phyloP scores from a whole-genome alignment of 768 basidiomycete species.

The Boletus bicolor region DNA sequence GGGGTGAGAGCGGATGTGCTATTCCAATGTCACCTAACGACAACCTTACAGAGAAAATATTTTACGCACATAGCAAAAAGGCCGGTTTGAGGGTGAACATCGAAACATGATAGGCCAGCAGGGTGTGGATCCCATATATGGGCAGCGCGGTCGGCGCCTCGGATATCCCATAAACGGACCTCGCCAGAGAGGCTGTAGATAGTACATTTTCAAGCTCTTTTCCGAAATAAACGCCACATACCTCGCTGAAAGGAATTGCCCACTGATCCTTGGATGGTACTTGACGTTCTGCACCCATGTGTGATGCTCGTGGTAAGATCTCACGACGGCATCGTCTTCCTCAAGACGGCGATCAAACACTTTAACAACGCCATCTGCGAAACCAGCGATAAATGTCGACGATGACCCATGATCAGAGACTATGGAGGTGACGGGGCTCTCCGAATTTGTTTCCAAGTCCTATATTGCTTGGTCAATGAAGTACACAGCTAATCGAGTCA shows the following conservation, averaged over 20 bases:
- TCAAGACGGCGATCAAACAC: slow-evolving; percentile 90
- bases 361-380: slow-evolving; percentile 87
- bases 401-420: slow-evolving; percentile 72
- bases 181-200: slow-evolving; percentile 75
- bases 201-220: neutral
- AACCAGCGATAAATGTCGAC: slow-evolving; percentile 83
- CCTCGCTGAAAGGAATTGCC: slow-evolving; percentile 85
- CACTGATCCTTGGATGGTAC: slow-evolving; percentile 67
- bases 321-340: slow-evolving; percentile 78
- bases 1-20: slow-evolving; percentile 62
- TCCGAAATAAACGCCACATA: slow-evolving; percentile 32
- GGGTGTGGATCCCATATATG: slow-evolving; percentile 64
- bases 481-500: neutral
- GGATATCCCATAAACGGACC: slow-evolving; percentile 88
- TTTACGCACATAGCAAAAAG: slow-evolving; percentile 80
- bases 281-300: slow-evolving; percentile 91
- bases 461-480: slow-evolving; percentile 30
- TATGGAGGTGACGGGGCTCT: slow-evolving; percentile 86
- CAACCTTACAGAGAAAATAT: neutral
- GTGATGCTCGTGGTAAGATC: slow-evolving; percentile 71
- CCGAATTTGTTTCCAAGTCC: slow-evolving; percentile 88
- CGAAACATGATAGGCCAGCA: slow-evolving; percentile 77
- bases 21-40: slow-evolving; percentile 7
- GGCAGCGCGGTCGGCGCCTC: slow-evolving; percentile 56
- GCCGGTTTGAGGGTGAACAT: slow-evolving; percentile 77